Base-by-base conservation (phyloP, 1,139 yeast genomes). In the Neolecta irregularis region DNA sequence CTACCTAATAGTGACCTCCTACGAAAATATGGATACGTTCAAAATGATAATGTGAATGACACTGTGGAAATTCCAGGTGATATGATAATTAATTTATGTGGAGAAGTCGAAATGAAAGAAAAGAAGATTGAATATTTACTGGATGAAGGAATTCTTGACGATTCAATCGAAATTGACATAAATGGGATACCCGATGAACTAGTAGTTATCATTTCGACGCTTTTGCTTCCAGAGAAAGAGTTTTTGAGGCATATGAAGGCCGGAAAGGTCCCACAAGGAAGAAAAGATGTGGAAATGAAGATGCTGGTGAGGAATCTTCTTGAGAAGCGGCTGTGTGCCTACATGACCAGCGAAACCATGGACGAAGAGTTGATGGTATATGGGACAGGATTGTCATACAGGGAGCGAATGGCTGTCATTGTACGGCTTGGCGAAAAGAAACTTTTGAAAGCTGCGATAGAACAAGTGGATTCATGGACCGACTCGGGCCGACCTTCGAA, bases 1-100 rank as follows among this genome's bases (percentile, higher is more conserved):
- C 74, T 79, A 45, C 92, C 96, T 18, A 85, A 85, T 52, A 63
- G 88, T 22, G 96, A 88, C 49, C 64, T 88, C 24, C 61, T 88
- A 40, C 69, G 98, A 48, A 66, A 93, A 38, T 88, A 85, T 46
- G 98, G 98, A 0, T 88, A 80, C 49, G 91, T 80, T 16, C 55
- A 62, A 41, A 64, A 64, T 8, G 85, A 85, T 0, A 79, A 93
- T 1, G 69, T 67, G 35, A 71, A 62, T 51, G 96, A 88, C 52
- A 76, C 79, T 47, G 94, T 76, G 5, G 96, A 88, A 52, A 50
- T 88, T 20, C 36, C 42, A 6, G 48, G 46, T 16, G 41, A 43
- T 17, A 23, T 34, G 29, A 37, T 34, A 4, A 35, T 47, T 6
- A 34, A 36, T 6, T 13, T 21, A 25, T 18, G 39, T n/a, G 18